A percentile compares a stretch with the other conserved stretches of the same genome.
Conservation (phyloP, 495 filamentous ascomycete species). For the Oidiodendron maius region DNA sequence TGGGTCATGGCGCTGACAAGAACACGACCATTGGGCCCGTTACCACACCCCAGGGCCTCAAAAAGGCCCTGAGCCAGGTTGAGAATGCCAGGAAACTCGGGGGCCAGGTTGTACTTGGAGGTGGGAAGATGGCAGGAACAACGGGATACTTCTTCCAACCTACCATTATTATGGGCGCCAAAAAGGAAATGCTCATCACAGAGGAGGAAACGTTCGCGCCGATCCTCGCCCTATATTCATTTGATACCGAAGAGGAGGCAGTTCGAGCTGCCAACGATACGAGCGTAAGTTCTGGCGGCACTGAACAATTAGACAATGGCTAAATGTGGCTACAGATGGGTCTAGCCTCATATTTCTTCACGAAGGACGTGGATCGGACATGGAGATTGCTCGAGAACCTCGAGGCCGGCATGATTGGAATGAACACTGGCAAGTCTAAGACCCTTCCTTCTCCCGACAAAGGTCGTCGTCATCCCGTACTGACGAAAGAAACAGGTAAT, state of each 20-base stretch:
- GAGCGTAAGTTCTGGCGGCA: constrained; percentile 29
- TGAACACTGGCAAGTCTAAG: constrained; percentile 52
- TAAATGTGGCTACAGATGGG: constrained; percentile 44
- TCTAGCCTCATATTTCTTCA: constrained; percentile 66
- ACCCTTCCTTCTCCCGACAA: no score
- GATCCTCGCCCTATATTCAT: constrained; percentile 59
- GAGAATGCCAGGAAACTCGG: constrained; percentile 57
- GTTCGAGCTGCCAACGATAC: constrained; percentile 58
- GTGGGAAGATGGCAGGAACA: constrained; percentile 38
- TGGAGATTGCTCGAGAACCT: constrained; percentile 70
- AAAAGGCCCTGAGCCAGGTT: constrained; percentile 56
- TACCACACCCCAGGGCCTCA: constrained; percentile 56
- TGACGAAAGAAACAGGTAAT: constrained; percentile 26
- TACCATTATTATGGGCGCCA: constrained; percentile 59
- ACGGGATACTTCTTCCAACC: constrained; percentile 69
- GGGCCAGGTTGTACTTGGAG: constrained; percentile 53
- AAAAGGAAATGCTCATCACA: constrained; percentile 57
- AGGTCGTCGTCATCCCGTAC: neutral
- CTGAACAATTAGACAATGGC: constrained; percentile 14
- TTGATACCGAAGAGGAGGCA: constrained; percentile 65
- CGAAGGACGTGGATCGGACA: constrained; percentile 64
- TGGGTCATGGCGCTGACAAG: constrained; percentile 56
- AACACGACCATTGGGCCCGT: constrained; percentile 62
- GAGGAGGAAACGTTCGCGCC: constrained; percentile 69
- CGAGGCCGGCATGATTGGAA: constrained; percentile 71